Conservation (phyloP, 164 flowering plant genomes). For the Brasenia schreberi region DNA sequence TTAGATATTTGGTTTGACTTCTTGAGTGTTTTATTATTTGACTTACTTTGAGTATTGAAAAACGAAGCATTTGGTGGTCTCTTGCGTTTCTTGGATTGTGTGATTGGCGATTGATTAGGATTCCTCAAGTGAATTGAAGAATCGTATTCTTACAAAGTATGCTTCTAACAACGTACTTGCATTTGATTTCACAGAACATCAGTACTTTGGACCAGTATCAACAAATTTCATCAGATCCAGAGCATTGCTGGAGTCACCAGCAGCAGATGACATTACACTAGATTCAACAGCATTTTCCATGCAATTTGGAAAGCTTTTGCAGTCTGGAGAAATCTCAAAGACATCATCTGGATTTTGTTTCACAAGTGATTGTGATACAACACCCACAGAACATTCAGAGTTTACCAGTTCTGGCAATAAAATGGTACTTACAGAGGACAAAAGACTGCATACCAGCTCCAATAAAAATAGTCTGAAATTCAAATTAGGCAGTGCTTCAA, state of each 20-base stretch:
- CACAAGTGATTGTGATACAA: constrained; percentile 31
- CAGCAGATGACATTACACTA: constrained; percentile 62
- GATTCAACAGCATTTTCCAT: constrained; percentile 88
- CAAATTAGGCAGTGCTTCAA: constrained; percentile 30
- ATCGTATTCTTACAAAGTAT: too few relatives aligned
- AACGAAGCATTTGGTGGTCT: too few relatives aligned
- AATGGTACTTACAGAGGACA: constrained; percentile 46
- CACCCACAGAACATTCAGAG: constrained; percentile 22
- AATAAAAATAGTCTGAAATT: constrained; percentile 16
- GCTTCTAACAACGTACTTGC: too few relatives aligned
- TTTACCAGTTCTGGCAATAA: constrained; percentile 29
- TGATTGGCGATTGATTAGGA: too few relatives aligned
- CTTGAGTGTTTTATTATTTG: too few relatives aligned
- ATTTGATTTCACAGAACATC: too few relatives aligned
- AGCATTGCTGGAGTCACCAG: constrained; percentile 50
- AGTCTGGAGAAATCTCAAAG: constrained; percentile 30
- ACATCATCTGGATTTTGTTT: constrained; percentile 38
- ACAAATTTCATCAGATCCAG: constrained; percentile 67
- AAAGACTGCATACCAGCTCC: constrained; percentile 16
- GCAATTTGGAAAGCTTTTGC: constrained; percentile 72
- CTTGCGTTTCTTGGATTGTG: too few relatives aligned
- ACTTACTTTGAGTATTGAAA: too few relatives aligned
- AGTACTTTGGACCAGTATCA: constrained; percentile 84
- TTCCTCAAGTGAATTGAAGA: too few relatives aligned
- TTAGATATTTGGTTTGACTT: too few relatives aligned